phyloP scores from a whole-genome alignment of 2,329 filamentous ascomycete species.

The Zasmidium citrigriseum region DNA sequence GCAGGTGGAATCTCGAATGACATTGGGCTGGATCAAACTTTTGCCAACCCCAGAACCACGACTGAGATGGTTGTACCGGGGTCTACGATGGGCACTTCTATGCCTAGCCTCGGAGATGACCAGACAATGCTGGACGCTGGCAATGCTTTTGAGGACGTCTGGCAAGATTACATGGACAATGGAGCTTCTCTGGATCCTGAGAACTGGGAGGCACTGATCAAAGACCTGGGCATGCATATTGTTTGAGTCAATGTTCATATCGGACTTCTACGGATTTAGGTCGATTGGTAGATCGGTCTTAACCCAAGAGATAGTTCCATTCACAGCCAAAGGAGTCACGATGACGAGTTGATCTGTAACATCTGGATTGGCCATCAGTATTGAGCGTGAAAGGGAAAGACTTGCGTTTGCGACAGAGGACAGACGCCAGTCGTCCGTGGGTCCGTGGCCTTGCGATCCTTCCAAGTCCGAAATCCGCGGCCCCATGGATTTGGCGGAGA shows the following conservation, averaged over 20 bases:
- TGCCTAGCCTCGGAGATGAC: background rate
- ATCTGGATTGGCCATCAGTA: too few relatives aligned
- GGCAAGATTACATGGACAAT: conserved; percentile 27
- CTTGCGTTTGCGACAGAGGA: too few relatives aligned
- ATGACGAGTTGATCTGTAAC: too few relatives aligned
- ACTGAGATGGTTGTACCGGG: too few relatives aligned
- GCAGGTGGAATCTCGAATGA: too few relatives aligned
- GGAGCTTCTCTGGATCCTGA: conserved; percentile 18
- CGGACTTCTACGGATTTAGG: too few relatives aligned
- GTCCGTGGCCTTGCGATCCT: background rate
- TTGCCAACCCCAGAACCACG: too few relatives aligned
- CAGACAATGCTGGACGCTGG: background rate
- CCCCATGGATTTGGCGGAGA: background rate
- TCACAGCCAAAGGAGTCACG: too few relatives aligned
- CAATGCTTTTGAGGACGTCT: conserved; percentile 24
- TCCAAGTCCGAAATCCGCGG: background rate
- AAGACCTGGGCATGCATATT: conserved; percentile 23
- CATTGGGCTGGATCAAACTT: too few relatives aligned
- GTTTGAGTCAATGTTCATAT: background rate
- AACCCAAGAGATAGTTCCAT: too few relatives aligned
- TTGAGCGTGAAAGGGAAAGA: too few relatives aligned
- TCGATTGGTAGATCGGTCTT: too few relatives aligned
- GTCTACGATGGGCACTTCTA: background rate
- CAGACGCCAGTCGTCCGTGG: background rate
- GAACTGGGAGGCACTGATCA: conserved; percentile 24